Base-by-base conservation (phyloP, 345 rosid species). In the Combretum micranthum region DNA sequence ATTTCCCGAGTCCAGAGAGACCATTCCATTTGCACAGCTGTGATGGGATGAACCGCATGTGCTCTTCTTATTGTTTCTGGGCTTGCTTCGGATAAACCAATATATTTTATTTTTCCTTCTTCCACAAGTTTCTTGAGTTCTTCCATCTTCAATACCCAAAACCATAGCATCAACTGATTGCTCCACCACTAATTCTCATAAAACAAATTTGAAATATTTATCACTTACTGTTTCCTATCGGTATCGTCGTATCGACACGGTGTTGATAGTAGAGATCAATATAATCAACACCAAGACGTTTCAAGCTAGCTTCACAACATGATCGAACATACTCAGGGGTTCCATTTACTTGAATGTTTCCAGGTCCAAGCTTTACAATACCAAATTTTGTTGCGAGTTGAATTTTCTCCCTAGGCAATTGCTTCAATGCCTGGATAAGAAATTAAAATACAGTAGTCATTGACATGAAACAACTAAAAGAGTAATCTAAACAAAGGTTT, bases 1-100 rank as follows among this genome's bases (percentile, higher is more conserved):
- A 78, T 72, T 6, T 83, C 85, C 44, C 83, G 89, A 55, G 78
- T 69, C 85, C 82, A 83, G 21, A 77, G 77, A 3, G 83, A 77
- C 85, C 85, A 83, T 52, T 83, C 85, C 80, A 83, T 75, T 60
- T 83, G 89, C 15, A 83, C 20, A 17, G 85, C 85, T n/a, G 82
- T 69, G 62, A 83, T 72, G 16, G 80, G 85, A 66, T 83, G 85
- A 70, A 83, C 81, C 21, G 77, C 82, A 44, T 80, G 80, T 1
- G 85, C 89, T 25, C 89, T 77, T 63, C 82, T 66, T 50, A 83
- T 80, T 32, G 85, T 83, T 56, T 80, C 83, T 0, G 82, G 74
- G 61, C 77, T 78, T 47, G 82, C 81, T 67, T 83, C 85, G 18
- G 78, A 83, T 44, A 80, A 66, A 23, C 83, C 85, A 21, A 80